Base-by-base conservation (phyloP, 1,139 yeast genomes). In the Kluyveromyces sp. region DNA sequence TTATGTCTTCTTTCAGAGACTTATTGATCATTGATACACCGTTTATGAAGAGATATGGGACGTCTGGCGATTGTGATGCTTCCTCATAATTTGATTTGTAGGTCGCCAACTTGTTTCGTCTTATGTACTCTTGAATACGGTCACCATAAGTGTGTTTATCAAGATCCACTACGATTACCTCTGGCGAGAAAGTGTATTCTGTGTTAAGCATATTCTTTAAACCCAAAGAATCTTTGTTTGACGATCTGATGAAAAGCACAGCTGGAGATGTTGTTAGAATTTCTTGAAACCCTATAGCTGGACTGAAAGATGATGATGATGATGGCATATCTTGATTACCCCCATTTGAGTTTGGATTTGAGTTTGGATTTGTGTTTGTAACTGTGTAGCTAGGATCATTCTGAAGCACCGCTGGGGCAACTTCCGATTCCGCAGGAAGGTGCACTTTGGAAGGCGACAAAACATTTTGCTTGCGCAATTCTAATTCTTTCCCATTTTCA, bases 81-180 rank as follows among this genome's bases (percentile, higher is more conserved):
- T 21, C 41, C 36, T 25, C 36, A 26, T 42, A 15, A 33, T 28
- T 27, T 35, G 40, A 15, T 35, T 37, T 41, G 30, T 42, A 39
- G 29, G 38, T 30, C 25, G 30, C 33, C 8, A 52, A 34, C 42
- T 48, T 51, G 27, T 48, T 42, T 21, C 31, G 25, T 39, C 41
- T 45, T 52, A 80, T 68, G 59, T 75, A 75, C 27, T 65, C 67
- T 59, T 79, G 83, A 48, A 80, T 69, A 50, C 70, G 73, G 4
- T 61, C 57, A 1, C 85, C 85, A 56, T 77, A 73, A 37, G 73
- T 71, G 60, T 85, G 90, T 58, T 70, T 70, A 61, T 86, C 94
- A 45, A 87, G 73, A 61, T 87, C 96, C 25, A 85, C 87, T 37
- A 83, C 72, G 26, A 71, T 64, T 2, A 85, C 85, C 45, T 70